These are phyloP conservation scores for Cytospora piceae DNA, from an alignment of 2,329 filamentous ascomycete species.

Conservation along the genomic window DNA sequence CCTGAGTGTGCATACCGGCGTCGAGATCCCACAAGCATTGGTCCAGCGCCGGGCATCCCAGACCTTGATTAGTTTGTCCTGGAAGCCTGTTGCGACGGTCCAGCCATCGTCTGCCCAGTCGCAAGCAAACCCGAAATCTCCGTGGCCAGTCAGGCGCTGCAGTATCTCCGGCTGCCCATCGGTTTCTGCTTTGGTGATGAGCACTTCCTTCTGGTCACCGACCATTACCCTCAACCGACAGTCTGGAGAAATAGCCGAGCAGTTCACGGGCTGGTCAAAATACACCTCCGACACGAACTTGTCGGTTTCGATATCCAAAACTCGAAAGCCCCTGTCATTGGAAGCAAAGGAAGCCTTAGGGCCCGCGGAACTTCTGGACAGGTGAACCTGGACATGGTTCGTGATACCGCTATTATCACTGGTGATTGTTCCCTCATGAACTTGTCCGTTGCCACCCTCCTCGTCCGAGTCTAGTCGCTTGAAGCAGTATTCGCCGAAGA, in stretches of 20 bases:
- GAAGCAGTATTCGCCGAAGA: conserved; percentile 59
- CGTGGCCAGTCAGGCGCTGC: conserved; percentile 64
- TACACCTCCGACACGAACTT: conserved; percentile 56
- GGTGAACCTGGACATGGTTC: conserved; percentile 65
- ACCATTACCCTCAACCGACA: conserved; percentile 72
- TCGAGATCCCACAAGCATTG: conserved; percentile 51
- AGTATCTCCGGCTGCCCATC: conserved; percentile 52
- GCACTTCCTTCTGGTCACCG: conserved; percentile 67
- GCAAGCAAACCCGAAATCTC: conserved; percentile 75
- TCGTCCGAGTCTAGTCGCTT: conserved; percentile 47
- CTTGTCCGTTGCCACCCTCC: conserved; percentile 39
- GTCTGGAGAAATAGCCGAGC: conserved; percentile 72
- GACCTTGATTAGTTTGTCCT: conserved; percentile 73
- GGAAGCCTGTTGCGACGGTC: conserved; percentile 75
- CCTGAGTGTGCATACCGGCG: conserved; percentile 58
- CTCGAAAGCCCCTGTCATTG: conserved; percentile 63
- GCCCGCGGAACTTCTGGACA: conserved; percentile 52
- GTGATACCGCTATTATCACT: conserved; percentile 59
- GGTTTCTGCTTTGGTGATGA: conserved; percentile 71
- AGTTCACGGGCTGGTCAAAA: conserved; percentile 71
- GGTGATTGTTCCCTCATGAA: conserved; percentile 53
- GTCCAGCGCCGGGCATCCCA: conserved; percentile 77
- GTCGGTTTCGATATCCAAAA: conserved; percentile 63
- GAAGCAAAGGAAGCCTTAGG: conserved; percentile 65
- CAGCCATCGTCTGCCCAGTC: conserved; percentile 80